Evolutionary conservation across 2,329 filamentous ascomycete species (phyloP).

Genomic region (Sarocladium kiliense): DNA sequence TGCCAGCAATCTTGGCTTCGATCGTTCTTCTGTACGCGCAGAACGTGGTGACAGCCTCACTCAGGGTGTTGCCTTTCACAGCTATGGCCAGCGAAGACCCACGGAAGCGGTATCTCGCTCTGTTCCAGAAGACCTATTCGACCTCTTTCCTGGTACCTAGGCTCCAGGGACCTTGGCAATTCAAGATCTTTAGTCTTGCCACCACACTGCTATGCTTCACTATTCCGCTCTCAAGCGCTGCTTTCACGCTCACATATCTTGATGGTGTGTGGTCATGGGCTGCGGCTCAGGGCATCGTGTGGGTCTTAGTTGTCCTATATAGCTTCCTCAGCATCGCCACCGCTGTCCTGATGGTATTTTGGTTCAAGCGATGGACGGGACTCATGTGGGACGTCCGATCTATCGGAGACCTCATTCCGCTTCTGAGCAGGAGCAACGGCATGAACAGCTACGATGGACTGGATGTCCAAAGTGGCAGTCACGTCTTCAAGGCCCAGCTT

Average conservation of each 20-base stretch:
- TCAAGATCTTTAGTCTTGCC: slow-evolving; percentile 60
- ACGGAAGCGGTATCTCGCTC: slow-evolving; percentile 54
- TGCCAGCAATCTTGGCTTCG: slow-evolving; percentile 73
- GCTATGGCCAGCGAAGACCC: slow-evolving; percentile 65
- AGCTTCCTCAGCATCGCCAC: slow-evolving; percentile 56
- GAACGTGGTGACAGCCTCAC: slow-evolving; percentile 66
- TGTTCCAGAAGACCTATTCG: slow-evolving; percentile 66
- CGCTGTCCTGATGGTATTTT: slow-evolving; percentile 52
- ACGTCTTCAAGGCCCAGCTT: slow-evolving; percentile 48
- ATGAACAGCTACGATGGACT: slow-evolving; percentile 68
- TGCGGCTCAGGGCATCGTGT: slow-evolving; percentile 70
- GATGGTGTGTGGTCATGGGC: slow-evolving; percentile 71
- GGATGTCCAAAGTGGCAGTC: slow-evolving; percentile 37
- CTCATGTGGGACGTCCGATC: slow-evolving; percentile 81
- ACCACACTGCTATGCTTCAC: slow-evolving; percentile 78
- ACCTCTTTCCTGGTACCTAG: slow-evolving; percentile 60
- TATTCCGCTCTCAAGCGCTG: slow-evolving; percentile 72
- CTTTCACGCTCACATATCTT: slow-evolving; percentile 62
- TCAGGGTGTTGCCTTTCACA: slow-evolving; percentile 72
- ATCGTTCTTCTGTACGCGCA: slow-evolving; percentile 73
- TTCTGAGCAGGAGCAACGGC: slow-evolving; percentile 77
- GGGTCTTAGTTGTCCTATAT: slow-evolving; percentile 73
- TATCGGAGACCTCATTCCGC: slow-evolving; percentile 72
- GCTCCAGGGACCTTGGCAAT: slow-evolving; percentile 56
- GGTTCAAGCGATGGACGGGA: slow-evolving; percentile 63